A percentile compares a stretch with the other conserved stretches of the same genome.
These are phyloP conservation scores for Raddia guianensis DNA, from an alignment of 176 grass and related monocot species.

Conservation along the genomic window DNA sequence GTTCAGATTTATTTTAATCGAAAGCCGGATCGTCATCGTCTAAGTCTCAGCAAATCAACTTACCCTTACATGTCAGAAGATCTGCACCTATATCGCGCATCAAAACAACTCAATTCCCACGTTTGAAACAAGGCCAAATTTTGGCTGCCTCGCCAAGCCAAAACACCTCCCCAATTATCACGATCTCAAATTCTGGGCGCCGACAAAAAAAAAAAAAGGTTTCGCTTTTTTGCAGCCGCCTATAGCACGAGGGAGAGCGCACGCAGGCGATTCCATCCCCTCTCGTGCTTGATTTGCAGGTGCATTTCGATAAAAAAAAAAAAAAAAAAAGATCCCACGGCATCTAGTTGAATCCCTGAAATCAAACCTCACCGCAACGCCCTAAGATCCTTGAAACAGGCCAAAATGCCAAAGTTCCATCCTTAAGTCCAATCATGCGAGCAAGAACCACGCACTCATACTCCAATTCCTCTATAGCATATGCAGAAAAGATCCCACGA, in stretches of 20 bases:
- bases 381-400: slow-evolving; percentile 11
- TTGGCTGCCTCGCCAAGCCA: not conserved
- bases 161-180: not conserved
- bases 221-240: no score
- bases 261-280: no score
- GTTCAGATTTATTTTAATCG: no score
- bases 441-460: slow-evolving; percentile 10
- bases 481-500: not conserved
- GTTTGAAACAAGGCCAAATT: slow-evolving; percentile 11
- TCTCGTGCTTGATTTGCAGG: no score
- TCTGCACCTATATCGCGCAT: no score
- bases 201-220: not conserved
- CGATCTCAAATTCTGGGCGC: slow-evolving; percentile 1
- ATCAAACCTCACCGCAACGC: not conserved
- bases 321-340: slow-evolving; percentile 14
- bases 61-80: no score
- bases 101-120: not conserved
- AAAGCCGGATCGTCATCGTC: no score
- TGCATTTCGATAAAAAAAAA: not conserved
- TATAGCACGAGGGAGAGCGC: no score
- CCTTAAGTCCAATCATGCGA: not conserved
- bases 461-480: not conserved
- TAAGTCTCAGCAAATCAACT: no score
- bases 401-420: not conserved
- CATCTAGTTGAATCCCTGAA: not conserved